Conservation (phyloP, 768 basidiomycete genomes). For the Mrakia hoshinonis region DNA sequence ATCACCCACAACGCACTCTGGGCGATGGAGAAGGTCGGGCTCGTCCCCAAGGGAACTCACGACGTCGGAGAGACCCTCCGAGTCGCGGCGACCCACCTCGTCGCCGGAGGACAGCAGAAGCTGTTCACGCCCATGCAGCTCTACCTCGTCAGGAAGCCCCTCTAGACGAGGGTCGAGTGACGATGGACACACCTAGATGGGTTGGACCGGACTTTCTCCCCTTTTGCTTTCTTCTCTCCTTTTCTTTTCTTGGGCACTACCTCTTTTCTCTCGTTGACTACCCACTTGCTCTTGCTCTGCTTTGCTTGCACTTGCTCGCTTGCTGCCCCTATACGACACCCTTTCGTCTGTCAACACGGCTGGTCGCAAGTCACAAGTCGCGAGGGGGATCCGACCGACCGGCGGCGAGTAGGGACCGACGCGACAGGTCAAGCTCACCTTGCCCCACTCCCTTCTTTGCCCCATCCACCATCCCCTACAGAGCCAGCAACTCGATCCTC, state of each 20-base stretch:
- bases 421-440: background rate
- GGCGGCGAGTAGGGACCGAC: background rate
- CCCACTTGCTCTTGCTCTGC: background rate
- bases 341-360: too few species aligned
- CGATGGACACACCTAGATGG: too few species aligned
- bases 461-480: background rate
- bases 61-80: conserved; percentile 83
- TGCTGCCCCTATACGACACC: too few species aligned
- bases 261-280: background rate
- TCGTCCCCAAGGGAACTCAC: conserved; percentile 86
- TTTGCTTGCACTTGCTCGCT: too few species aligned
- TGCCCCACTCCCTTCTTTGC: background rate
- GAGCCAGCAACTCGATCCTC: background rate
- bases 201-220: background rate
- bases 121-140: conserved; percentile 24
- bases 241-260: too few species aligned
- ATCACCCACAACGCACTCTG: conserved; percentile 74
- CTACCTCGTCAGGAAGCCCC: conserved; percentile 27
- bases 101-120: conserved; percentile 75
- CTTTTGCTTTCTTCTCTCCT: background rate
- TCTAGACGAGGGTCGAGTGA: background rate
- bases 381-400: background rate
- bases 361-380: background rate
- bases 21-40: conserved; percentile 62
- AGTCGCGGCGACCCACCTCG: conserved; percentile 66